Evolutionary conservation across 2,329 filamentous ascomycete species (phyloP).

Genomic region (Passalora sequoiae): DNA sequence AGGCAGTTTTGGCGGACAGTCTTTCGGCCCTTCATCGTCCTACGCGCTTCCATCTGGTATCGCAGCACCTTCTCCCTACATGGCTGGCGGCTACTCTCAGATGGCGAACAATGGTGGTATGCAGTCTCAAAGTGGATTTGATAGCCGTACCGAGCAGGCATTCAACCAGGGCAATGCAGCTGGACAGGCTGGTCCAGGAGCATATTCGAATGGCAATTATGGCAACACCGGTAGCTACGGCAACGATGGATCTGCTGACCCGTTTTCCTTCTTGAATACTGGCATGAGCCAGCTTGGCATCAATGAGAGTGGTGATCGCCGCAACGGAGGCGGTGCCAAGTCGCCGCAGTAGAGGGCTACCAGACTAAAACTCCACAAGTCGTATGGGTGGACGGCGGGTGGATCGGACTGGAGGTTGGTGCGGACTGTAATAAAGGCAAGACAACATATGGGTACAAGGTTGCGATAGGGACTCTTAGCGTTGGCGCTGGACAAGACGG

Average conservation of each 20-base stretch:
- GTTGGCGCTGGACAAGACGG: constrained; percentile 20
- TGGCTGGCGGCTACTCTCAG: constrained; percentile 67
- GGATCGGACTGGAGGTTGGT: constrained; percentile 2
- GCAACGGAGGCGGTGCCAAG: constrained; percentile 36
- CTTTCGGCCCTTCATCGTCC: constrained; percentile 82
- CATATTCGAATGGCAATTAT: constrained; percentile 59
- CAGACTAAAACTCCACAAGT: too few relatives aligned
- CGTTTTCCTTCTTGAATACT: constrained; percentile 72
- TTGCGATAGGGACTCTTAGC: constrained; percentile 23
- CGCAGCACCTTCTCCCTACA: constrained; percentile 72
- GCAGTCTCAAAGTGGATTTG: constrained; percentile 69
- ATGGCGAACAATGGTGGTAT: constrained; percentile 61
- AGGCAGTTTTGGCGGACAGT: constrained; percentile 58
- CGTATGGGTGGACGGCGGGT: background rate
- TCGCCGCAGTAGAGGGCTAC: constrained; percentile 29
- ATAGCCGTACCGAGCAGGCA: constrained; percentile 89
- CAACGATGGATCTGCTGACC: constrained; percentile 60
- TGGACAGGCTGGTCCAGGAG: constrained; percentile 59
- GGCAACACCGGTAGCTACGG: constrained; percentile 37
- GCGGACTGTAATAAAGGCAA: constrained; percentile 23
- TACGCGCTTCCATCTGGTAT: constrained; percentile 85
- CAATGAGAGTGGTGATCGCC: constrained; percentile 48
- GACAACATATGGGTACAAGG: constrained; percentile 27
- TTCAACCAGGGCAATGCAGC: constrained; percentile 74
- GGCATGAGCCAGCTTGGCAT: constrained; percentile 70